Base-by-base conservation (phyloP, 495 filamentous ascomycete species). In the Tuber magnatum region DNA sequence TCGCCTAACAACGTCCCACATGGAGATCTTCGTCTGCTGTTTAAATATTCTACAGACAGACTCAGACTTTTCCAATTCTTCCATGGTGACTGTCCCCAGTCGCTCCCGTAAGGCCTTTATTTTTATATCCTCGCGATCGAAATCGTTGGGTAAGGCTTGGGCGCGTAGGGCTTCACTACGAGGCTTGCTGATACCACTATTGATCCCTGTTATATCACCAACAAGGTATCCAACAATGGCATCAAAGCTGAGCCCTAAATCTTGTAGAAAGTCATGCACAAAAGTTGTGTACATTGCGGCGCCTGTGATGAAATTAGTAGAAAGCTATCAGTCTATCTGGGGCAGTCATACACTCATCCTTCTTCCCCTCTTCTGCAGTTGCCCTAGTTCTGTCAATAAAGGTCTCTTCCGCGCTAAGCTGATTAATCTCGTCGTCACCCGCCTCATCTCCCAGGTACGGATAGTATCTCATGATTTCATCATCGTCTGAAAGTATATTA, bases 381-480 rank as follows among this genome's bases (percentile, higher is more conserved):
- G 69, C 69, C 68, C 83, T 83, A 3, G 76, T 84, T 35, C 76
- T 72, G 70, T 84, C 82, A 16, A 80, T 69, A 51, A 80, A 84
- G 1, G 78, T 71, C 10, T 84, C 82, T 41, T 80, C 76, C 1
- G 84, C 69, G n/a, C 77, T 69, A 9, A 82, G 61, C n/a, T 78
- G 78, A 44, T 65, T 73, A 18, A 76, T 76, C 32, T 81, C 82
- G 18, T 82, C 80, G 39, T 84, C 79, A 28, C 77, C 78, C 10
- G 73, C 78, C 43, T 83, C 83, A 46, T 84, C 83, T 10, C 82
- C 83, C 74, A 84, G 82, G 68, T 84, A 84, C 41, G 83, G 83
- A 22, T 76, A 78, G 44, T 83, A 84, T 28, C 83, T 73, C 78
- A 84, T 78, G 41, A 80, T 76, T 68, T 83, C 82, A 56, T 84